Evolutionary conservation across 2,329 filamentous ascomycete species (phyloP).

Genomic region (Xylaria multiplex): DNA sequence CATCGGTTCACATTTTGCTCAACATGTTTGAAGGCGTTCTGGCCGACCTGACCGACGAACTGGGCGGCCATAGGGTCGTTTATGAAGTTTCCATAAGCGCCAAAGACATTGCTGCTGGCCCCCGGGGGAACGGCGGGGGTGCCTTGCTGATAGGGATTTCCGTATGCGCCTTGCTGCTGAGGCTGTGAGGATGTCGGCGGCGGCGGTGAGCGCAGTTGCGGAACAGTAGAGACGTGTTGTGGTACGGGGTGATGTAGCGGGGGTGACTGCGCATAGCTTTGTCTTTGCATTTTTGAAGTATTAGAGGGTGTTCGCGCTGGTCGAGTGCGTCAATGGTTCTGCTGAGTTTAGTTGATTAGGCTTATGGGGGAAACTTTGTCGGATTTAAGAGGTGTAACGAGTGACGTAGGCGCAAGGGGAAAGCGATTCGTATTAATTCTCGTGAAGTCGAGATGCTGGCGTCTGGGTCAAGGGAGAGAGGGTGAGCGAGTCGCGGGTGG

Average conservation of each 20-base stretch:
- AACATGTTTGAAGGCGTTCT: conserved; percentile 90
- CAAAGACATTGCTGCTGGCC: conserved; percentile 67
- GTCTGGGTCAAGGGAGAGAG: not conserved
- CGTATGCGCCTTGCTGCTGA: conserved; percentile 72
- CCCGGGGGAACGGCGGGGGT: conserved; percentile 52
- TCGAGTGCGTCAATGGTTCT: not conserved
- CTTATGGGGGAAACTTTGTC: not conserved
- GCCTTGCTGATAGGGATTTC: conserved; percentile 79
- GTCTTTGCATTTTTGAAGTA: conserved; percentile 81
- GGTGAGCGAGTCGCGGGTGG: not conserved
- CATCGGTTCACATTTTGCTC: conserved; percentile 92
- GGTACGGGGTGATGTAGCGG: conserved; percentile 97
- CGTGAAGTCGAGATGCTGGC: conserved; percentile 10
- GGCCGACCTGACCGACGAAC: conserved; percentile 93
- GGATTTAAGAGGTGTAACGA: not conserved
- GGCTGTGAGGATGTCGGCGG: conserved; percentile 77
- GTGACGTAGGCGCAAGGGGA: not conserved
- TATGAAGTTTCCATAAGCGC: conserved; percentile 90
- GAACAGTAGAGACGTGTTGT: conserved; percentile 97
- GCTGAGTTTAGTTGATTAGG: not conserved
- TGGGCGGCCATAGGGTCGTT: conserved; percentile 89
- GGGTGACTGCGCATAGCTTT: conserved; percentile 86
- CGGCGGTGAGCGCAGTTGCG: conserved; percentile 93
- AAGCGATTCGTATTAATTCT: not conserved
- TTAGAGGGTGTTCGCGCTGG: conserved; percentile 1